Evolutionary conservation across 179 eudicot genomes (phyloP).

Genomic region (Silene noctiflora): DNA sequence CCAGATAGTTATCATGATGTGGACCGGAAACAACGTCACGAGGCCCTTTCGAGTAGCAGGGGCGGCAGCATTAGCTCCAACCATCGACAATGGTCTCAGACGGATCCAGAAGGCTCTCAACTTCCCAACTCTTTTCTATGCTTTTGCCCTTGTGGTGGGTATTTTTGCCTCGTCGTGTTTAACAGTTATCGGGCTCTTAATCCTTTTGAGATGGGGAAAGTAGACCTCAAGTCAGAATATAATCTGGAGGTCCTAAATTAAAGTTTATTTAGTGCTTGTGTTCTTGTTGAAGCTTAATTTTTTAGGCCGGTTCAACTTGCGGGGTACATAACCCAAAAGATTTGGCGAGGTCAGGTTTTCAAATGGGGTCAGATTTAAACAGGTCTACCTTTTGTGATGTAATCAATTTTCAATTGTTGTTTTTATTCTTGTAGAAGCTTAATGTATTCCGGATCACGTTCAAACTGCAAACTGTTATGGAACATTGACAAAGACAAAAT

Average conservation of each 20-base stretch:
- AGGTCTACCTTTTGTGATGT: no score
- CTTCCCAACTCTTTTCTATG: conserved; percentile 45
- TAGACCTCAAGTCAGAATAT: conserved; percentile 11
- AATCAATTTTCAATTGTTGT: neutral
- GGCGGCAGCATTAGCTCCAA: conserved; percentile 56
- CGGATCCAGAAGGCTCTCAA: conserved; percentile 46
- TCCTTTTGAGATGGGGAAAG: conserved; percentile 54
- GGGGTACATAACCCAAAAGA: no score
- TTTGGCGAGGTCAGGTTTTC: no score
- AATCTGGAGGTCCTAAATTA: no score
- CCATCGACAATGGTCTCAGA: conserved; percentile 47
- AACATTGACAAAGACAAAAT: neutral
- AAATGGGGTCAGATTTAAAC: no score
- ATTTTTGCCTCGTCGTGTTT: conserved; percentile 40
- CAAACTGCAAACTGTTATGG: neutral
- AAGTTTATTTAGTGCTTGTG: neutral
- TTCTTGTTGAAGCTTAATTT: no score
- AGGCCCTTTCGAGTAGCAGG: conserved; percentile 75
- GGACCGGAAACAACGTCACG: conserved; percentile 68
- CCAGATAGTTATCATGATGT: conserved; percentile 58
- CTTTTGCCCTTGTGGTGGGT: conserved; percentile 55
- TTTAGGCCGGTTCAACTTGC: no score
- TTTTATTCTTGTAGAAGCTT: neutral
- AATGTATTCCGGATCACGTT: neutral
- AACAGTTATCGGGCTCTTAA: conserved; percentile 38